Evolutionary conservation across 2,329 filamentous ascomycete species (phyloP).

Genomic region (Clarireedia homoeocarpa): DNA sequence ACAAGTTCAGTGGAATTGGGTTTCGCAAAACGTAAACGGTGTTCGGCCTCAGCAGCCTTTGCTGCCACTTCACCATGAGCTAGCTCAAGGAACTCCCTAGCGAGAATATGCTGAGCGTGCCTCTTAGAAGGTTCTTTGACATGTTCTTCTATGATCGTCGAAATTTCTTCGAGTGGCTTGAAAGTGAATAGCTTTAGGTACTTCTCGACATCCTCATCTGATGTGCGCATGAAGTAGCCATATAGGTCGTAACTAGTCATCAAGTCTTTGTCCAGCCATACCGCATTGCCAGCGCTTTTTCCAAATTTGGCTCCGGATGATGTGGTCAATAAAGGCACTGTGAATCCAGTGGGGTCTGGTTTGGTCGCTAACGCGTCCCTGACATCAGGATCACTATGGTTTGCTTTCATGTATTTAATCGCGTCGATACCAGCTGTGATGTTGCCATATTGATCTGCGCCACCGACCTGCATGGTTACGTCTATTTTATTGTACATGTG

Average conservation of each 20-base stretch:
- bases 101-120: slow-evolving; percentile 74
- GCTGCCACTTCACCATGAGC: slow-evolving; percentile 66
- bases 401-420: slow-evolving; percentile 64
- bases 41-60: slow-evolving; percentile 48
- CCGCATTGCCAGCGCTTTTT: slow-evolving; percentile 86
- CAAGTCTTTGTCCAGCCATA: slow-evolving; percentile 82
- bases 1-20: neutral
- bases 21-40: slow-evolving; percentile 40
- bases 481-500: slow-evolving; percentile 62
- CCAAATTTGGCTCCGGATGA: slow-evolving; percentile 84
- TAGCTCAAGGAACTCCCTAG: slow-evolving; percentile 72
- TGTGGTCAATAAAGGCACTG: slow-evolving; percentile 82
- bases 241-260: slow-evolving; percentile 83
- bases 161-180: slow-evolving; percentile 63
- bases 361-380: slow-evolving; percentile 35
- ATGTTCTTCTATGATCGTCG: slow-evolving; percentile 60
- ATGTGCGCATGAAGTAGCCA: slow-evolving; percentile 75
- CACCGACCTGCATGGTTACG: slow-evolving; percentile 83
- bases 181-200: slow-evolving; percentile 91
- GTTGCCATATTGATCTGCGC: slow-evolving; percentile 94
- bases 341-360: slow-evolving; percentile 67
- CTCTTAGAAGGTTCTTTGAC: slow-evolving; percentile 59
- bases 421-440: slow-evolving; percentile 85
- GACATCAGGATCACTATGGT: slow-evolving; percentile 41
- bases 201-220: slow-evolving; percentile 73